Base-by-base conservation (phyloP, 2,329 filamentous ascomycete species). In the Sclerotinia glacialis region DNA sequence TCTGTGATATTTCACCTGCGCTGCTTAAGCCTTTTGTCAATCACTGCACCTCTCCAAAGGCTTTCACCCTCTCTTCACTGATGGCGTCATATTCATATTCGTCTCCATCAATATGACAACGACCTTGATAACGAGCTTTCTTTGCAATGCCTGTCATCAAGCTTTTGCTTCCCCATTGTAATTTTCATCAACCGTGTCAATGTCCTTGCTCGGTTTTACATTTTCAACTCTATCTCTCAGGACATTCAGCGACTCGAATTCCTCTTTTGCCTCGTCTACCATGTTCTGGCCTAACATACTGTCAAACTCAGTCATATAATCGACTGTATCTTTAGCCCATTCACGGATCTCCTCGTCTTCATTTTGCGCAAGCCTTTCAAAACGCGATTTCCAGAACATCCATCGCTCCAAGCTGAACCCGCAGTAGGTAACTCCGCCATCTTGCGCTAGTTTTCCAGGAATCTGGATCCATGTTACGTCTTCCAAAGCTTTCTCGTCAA, bases 171-270 rank as follows among this genome's bases (percentile, higher is more conserved):
- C 7, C 8, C 21, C 12, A 23, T 34, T 14, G 5, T 14, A 1
- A 1, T n/a, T 16, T 1, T 31, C 2, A 34, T n/a, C 5, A 2
- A 5, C 21, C 5, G 3, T 31, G 3, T 7, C 11, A 2, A 14
- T n/a, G 11, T 2, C 8, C 28, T 8, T 46, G 7, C n/a, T 47
- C 26, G 1, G 18, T 6, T 31, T 31, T n/a, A 5, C 5, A 9
- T 34, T 47, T 14, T 47, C 18, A 46, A 14, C 6, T 12, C 23
- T 59, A 6, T 59, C 42, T 14, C 6, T 40, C 21, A 40, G 14
- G 52, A 18, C 14, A 40, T 40, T 9, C 37, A 16, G 37, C 4
- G 26, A 52, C 2, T 16, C 18, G 21, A n/a, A 21, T 21, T 46
- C 26, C 2, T 14, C 31, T 6, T 37, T 12, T 9, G 34, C 2